These are phyloP conservation scores for Scheffersomyces insectosa DNA, from an alignment of 1,139 yeast genomes.

Conservation along the genomic window DNA sequence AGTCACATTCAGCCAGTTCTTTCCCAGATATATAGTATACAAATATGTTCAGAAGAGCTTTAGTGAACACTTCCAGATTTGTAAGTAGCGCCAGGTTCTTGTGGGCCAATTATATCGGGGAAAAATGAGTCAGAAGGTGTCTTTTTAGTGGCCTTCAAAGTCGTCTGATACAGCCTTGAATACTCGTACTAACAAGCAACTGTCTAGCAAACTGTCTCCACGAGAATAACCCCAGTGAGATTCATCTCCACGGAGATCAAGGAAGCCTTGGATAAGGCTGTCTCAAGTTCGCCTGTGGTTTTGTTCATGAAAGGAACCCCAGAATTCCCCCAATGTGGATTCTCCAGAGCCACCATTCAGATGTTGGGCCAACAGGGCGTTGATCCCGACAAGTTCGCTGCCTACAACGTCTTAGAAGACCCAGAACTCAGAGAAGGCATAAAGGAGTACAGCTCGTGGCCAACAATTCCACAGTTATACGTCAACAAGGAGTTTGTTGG, in stretches of 20 bases:
- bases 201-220: slow-evolving; percentile 1
- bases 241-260: slow-evolving; percentile 75
- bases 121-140: too few relatives aligned
- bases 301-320: slow-evolving; percentile 97
- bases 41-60: slow-evolving; percentile 26
- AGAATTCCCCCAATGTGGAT: slow-evolving; percentile 97
- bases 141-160: slow-evolving; percentile 3
- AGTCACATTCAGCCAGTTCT: too few relatives aligned
- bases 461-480: slow-evolving; percentile 79
- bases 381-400: slow-evolving; percentile 94
- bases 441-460: slow-evolving; percentile 95
- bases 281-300: slow-evolving; percentile 88
- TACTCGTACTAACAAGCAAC: slow-evolving; percentile 1
- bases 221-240: slow-evolving; percentile 30
- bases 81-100: slow-evolving; percentile 17
- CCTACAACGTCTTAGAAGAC: slow-evolving; percentile 94
- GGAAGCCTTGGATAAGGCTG: slow-evolving; percentile 82
- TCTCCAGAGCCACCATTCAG: slow-evolving; percentile 92
- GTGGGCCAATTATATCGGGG: not conserved
- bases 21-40: too few relatives aligned
- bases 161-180: slow-evolving; percentile 4
- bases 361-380: slow-evolving; percentile 96
- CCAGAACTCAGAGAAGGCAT: slow-evolving; percentile 89
- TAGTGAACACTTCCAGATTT: slow-evolving; percentile 19
- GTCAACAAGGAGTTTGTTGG: slow-evolving; percentile 87